These are phyloP conservation scores for Pulchroboletus neoregius DNA, from an alignment of 1,284 basidiomycete species.

Conservation along the genomic window DNA sequence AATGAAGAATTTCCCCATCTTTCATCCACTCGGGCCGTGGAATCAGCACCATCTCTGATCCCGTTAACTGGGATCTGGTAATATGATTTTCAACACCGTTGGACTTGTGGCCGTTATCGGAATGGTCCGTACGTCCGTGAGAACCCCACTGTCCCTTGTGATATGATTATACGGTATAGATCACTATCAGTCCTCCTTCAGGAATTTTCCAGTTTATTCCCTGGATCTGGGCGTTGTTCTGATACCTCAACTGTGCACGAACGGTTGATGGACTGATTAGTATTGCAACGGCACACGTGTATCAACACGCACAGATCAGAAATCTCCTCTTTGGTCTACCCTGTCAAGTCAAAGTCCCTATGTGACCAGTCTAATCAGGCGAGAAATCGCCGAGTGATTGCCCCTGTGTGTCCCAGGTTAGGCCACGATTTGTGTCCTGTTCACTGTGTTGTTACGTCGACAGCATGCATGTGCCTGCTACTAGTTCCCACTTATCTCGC, in stretches of 20 bases:
- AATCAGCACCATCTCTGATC: constrained; percentile 24
- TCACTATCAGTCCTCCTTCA: constrained; percentile 24
- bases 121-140: constrained; percentile 28
- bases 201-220: constrained; percentile 23
- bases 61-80: constrained; percentile 20
- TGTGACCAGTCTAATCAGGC: constrained; percentile 19
- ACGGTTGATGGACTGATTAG: constrained; percentile 11
- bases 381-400: constrained; percentile 15
- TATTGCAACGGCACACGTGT: constrained; percentile 23
- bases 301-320: constrained; percentile 20
- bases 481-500: constrained; percentile 15
- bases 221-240: constrained; percentile 23
- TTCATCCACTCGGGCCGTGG: constrained; percentile 17
- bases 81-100: constrained; percentile 25
- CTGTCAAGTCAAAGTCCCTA: constrained; percentile 14
- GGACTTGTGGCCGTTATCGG: constrained; percentile 22
- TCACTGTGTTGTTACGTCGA: constrained; percentile 28
- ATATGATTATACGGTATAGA: constrained; percentile 27
- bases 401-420: constrained; percentile 20
- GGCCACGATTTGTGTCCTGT: constrained; percentile 6
- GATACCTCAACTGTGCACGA: constrained; percentile 18
- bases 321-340: constrained; percentile 8
- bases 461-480: constrained; percentile 16
- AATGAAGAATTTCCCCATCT: constrained; percentile 8
- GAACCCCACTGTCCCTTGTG: constrained; percentile 18